Evolutionary conservation across 2,329 filamentous ascomycete genomes (phyloP), one percentile per base, ranked within the genome.

Genomic region (Cyphellophora europaea): DNA sequence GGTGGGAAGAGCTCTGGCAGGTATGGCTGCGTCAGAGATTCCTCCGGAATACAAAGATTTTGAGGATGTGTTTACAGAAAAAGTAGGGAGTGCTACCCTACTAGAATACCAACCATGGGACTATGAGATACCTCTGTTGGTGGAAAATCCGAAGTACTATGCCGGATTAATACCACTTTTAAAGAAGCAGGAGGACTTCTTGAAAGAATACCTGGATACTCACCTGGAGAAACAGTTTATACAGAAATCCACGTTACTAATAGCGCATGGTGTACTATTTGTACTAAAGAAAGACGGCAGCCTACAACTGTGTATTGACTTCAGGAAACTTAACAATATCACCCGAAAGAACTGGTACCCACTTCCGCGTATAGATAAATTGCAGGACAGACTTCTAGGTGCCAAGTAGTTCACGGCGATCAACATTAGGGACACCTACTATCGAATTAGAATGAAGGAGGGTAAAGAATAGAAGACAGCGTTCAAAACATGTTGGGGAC

Each of bases 271-370:
- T 6, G 46, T 59, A 4, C 40, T 61, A 0, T 58, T 60, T 45
- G 41, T 56, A 13, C 40, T 32, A 17, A 61, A 59, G 41, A 48
- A 48, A 4, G 46, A 51, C 30, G 41, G 51, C 3, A 44, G 38
- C 5, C 34, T 57, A 6, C 39, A 44, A 13, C 34, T 63, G 27
- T 61, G 43, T 43, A 44, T 62, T 5, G 48, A 63, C 37, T 65
- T 62, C 42, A 31, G 47, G 32, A 40, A 23, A 1, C 42, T 63
- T 1, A 64, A 63, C 32, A 37, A 40, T 1, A 38, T 58, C 11
- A 61, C 49, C 3, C 48, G 50, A 16, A 58, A 61, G 43, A 49
- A 61, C 38, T 32, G 46, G 1, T 57, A 57, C 39, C 42, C 45
- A 3, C 33, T 59, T 13, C 54, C 46, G 0, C 36, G 58, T 2